A percentile compares a stretch with the other conserved stretches of the same genome.
phyloP scores from a whole-genome alignment of 805 yeast genomes.

The Candida argentea region DNA sequence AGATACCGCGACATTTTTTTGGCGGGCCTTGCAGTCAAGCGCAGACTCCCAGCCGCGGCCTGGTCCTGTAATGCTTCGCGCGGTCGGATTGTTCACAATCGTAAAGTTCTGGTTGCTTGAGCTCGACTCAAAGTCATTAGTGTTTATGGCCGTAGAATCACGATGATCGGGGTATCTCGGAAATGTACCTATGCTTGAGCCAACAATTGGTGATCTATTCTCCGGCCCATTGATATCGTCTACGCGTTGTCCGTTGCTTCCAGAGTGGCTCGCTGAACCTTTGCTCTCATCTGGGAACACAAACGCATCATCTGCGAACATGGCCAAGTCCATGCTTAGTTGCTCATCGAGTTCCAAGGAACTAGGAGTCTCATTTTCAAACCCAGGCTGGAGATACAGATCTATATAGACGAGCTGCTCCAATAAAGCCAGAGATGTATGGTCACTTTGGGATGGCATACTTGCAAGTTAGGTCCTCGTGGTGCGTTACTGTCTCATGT shows the following conservation, averaged over 20 bases:
- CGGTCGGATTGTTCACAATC: no score
- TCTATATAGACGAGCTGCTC: conserved; percentile 79
- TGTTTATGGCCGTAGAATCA: not conserved
- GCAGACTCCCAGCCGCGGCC: no score
- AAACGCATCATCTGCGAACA: conserved; percentile 74
- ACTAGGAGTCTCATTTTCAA: conserved; percentile 23
- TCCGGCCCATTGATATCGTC: not conserved
- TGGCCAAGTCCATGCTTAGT: conserved; percentile 51
- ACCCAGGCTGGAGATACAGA: conserved; percentile 40
- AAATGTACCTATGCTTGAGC: not conserved
- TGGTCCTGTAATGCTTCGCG: no score
- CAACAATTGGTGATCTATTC: no score
- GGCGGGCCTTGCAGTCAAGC: no score
- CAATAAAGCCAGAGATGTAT: conserved; percentile 38
- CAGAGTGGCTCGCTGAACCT: conserved; percentile 23
- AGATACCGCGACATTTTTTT: no score
- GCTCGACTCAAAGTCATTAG: not conserved
- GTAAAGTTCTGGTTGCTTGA: not conserved
- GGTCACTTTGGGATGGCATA: no score
- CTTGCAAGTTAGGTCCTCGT: no score
- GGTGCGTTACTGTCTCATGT: no score
- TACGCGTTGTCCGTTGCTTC: not conserved
- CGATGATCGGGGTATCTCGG: not conserved
- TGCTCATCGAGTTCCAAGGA: conserved; percentile 32
- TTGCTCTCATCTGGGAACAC: conserved; percentile 78